Conservation (phyloP, 192 early-diverging fungal species). For the Backusella luteola region DNA sequence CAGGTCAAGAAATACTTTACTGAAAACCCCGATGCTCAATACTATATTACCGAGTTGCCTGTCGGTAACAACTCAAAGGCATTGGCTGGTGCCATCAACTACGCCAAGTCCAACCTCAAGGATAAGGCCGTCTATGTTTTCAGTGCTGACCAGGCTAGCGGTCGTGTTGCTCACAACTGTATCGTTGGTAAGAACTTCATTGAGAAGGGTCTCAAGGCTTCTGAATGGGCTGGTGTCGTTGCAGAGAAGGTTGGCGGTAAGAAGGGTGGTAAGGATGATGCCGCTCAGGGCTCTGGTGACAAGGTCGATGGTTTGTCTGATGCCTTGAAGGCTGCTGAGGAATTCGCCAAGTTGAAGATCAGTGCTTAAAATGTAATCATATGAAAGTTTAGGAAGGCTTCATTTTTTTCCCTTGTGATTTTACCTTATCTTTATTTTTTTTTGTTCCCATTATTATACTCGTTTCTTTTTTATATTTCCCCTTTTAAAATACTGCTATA, state of each 20-base stretch:
- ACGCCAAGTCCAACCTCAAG: constrained; percentile 72
- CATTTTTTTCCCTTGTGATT: neutral
- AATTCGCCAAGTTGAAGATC: constrained; percentile 72
- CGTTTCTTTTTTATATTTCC: neutral
- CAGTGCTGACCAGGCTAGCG: constrained; percentile 63
- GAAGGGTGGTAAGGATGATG: constrained; percentile 92
- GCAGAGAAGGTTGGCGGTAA: constrained; percentile 83
- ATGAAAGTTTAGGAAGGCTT: neutral
- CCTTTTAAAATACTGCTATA: neutral
- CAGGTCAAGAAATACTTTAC: constrained; percentile 73
- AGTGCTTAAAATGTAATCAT: constrained; percentile 24
- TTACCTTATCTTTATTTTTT: neutral
- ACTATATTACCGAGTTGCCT: constrained; percentile 57
- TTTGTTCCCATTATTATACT: neutral
- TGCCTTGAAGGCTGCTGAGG: constrained; percentile 70
- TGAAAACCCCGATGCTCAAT: constrained; percentile 56
- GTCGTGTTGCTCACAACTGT: constrained; percentile 79
- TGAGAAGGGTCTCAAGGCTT: constrained; percentile 81
- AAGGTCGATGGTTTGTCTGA: constrained; percentile 64
- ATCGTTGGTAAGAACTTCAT: constrained; percentile 78
- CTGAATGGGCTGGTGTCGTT: constrained; percentile 90
- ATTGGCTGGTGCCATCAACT: constrained; percentile 71
- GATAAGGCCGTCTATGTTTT: constrained; percentile 88
- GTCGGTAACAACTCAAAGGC: constrained; percentile 86
- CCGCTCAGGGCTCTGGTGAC: constrained; percentile 88